phyloP scores from a whole-genome alignment of 345 rosid species.

The Syzygium aqueum region DNA sequence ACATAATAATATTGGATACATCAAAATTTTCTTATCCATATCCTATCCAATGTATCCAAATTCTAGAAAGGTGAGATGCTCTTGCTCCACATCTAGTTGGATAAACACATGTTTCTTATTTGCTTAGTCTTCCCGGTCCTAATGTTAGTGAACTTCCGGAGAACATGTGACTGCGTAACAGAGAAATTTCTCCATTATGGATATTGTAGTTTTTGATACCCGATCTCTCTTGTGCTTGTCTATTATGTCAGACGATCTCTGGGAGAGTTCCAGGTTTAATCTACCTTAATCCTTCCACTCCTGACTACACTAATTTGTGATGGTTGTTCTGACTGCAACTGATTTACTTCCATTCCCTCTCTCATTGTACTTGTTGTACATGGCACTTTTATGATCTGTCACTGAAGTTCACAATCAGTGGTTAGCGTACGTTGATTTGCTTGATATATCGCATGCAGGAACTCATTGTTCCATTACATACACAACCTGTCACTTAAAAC shows the following conservation, averaged over 20 bases:
- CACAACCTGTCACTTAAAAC: background rate
- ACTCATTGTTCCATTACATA: background rate
- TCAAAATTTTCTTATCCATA: background rate
- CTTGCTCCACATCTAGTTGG: background rate
- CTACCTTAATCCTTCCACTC: background rate
- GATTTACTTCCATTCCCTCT: background rate
- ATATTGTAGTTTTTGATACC: background rate
- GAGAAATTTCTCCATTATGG: background rate
- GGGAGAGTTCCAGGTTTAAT: background rate
- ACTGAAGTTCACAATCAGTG: background rate
- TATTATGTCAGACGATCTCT: background rate
- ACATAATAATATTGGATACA: background rate
- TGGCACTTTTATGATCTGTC: background rate
- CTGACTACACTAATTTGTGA: background rate
- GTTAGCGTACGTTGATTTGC: background rate
- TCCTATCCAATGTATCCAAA: background rate
- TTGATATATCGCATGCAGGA: background rate
- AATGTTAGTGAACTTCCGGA: background rate
- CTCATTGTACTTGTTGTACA: background rate
- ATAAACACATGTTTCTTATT: background rate
- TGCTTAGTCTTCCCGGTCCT: background rate
- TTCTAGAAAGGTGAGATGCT: background rate
- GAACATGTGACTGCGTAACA: background rate
- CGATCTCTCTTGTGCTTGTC: background rate
- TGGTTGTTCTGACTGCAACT: background rate